Percentiles rank a stretch among this genome's conserved stretches.
phyloP scores from a whole-genome alignment of 768 basidiomycete species.

The Xanthoconium stramineum region DNA sequence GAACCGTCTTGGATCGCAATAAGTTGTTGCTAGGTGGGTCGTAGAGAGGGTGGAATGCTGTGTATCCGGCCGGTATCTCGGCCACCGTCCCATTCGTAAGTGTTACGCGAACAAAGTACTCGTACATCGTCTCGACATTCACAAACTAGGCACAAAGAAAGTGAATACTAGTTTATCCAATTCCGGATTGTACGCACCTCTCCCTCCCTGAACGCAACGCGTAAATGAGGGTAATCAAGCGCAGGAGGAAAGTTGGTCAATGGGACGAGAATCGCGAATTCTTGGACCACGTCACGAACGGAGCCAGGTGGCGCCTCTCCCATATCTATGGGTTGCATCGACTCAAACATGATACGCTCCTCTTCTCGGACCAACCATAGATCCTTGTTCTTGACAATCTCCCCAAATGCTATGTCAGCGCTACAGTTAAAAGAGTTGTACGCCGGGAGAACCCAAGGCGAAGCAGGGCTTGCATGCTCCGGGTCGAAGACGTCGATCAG shows the following conservation, averaged over 20 bases:
- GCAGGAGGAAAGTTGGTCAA: conserved; percentile 15
- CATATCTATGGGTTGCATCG: conserved; percentile 1
- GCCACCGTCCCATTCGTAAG: neutral
- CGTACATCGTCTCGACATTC: neutral
- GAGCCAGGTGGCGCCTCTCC: neutral
- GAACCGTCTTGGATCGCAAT: neutral
- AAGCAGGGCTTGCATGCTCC: neutral
- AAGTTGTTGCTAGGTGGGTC: neutral
- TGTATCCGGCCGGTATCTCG: neutral
- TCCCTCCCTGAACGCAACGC: neutral
- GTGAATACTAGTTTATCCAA: neutral
- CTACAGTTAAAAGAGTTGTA: neutral
- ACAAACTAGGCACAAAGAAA: neutral
- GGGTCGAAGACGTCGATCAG: neutral
- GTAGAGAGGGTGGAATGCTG: neutral
- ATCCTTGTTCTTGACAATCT: neutral
- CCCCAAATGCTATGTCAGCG: neutral
- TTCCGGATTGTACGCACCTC: neutral
- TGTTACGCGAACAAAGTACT: neutral
- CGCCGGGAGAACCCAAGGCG: neutral
- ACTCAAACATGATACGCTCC: conserved; percentile 12
- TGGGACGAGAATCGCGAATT: conserved; percentile 14
- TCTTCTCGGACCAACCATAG: conserved; percentile 13
- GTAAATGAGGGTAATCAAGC: neutral
- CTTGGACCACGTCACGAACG: neutral